Evolutionary conservation across 768 basidiomycete genomes (phyloP).

Genomic region (Bullera alba): DNA sequence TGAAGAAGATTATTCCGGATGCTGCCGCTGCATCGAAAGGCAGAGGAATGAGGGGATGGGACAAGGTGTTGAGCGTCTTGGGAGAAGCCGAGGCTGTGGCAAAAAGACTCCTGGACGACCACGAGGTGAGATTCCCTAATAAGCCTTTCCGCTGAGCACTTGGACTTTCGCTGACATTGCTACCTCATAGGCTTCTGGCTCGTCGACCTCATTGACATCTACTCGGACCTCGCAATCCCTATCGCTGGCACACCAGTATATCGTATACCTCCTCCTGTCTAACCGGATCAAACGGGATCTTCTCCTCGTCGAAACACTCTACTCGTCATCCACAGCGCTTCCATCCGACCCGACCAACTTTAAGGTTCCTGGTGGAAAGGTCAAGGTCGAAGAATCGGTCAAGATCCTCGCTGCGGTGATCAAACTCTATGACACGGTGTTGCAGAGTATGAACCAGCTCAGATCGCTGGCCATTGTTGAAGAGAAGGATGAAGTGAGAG

Average conservation of each 20-base stretch:
- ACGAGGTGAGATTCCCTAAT: slow-evolving; percentile 67
- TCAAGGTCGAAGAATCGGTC: slow-evolving; percentile 44
- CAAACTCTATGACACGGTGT: slow-evolving; percentile 71
- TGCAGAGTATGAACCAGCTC: slow-evolving; percentile 81
- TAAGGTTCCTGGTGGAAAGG: slow-evolving; percentile 23
- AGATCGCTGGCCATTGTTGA: slow-evolving; percentile 74
- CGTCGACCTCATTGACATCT: slow-evolving; percentile 27
- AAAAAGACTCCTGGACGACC: slow-evolving; percentile 70
- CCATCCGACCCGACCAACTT: slow-evolving; percentile 20
- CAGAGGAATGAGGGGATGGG: slow-evolving; percentile 67
- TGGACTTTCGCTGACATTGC: slow-evolving; percentile 45
- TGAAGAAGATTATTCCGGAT: slow-evolving; percentile 54
- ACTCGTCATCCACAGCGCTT: slow-evolving; percentile 11
- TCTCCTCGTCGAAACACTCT: slow-evolving; percentile 62
- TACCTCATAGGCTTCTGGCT: slow-evolving; percentile 20
- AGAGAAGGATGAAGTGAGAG: slow-evolving; percentile 73
- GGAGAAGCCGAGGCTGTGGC: slow-evolving; percentile 86
- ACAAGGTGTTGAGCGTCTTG: slow-evolving; percentile 71
- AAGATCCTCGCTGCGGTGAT: slow-evolving; percentile 78
- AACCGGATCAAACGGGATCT: slow-evolving; percentile 83
- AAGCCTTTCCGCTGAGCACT: slow-evolving; percentile 23
- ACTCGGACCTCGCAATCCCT: slow-evolving; percentile 28
- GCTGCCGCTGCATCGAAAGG: slow-evolving; percentile 42
- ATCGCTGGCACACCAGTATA: slow-evolving; percentile 73
- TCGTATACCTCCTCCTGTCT: slow-evolving; percentile 78